Percentiles rank a stretch among this genome's conserved stretches.
Conservation (phyloP, 441 rosid species). For the Populus hybrid region DNA sequence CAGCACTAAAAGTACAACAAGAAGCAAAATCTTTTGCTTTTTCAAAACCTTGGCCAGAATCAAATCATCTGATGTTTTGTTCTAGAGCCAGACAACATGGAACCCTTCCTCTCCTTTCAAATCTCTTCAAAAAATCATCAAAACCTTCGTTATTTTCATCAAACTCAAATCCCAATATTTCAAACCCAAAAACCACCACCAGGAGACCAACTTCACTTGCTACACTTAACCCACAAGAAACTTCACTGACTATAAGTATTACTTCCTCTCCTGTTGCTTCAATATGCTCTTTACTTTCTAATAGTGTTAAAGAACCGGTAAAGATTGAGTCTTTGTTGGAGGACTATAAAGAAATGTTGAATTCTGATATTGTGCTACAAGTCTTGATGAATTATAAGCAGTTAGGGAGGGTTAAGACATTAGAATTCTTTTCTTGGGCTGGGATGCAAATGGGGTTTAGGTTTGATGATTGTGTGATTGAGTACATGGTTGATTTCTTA, state of each 20-base stretch:
- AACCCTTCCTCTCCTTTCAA: background rate
- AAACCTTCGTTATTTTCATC: background rate
- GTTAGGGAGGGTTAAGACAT: constrained; percentile 29
- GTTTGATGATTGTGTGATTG: constrained; percentile 31
- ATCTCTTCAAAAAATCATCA: background rate
- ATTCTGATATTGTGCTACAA: constrained; percentile 26
- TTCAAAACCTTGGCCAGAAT: background rate
- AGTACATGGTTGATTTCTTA: constrained; percentile 32
- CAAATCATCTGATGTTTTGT: background rate
- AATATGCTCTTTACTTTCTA: constrained; percentile 24
- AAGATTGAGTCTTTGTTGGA: constrained; percentile 20
- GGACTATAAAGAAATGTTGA: constrained; percentile 23
- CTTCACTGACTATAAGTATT: background rate
- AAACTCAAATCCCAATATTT: background rate
- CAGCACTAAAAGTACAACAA: background rate
- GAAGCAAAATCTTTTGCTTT: background rate
- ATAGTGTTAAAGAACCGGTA: background rate
- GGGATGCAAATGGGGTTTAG: constrained; percentile 29
- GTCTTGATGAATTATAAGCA: constrained; percentile 29
- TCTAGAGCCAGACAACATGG: background rate
- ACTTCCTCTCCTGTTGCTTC: constrained; percentile 1
- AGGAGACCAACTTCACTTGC: background rate
- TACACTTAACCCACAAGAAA: background rate
- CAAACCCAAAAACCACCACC: background rate
- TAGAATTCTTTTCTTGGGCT: constrained; percentile 36